Base-by-base conservation (phyloP, 2,329 filamentous ascomycete genomes). In the Cytospora chrysosperma region DNA sequence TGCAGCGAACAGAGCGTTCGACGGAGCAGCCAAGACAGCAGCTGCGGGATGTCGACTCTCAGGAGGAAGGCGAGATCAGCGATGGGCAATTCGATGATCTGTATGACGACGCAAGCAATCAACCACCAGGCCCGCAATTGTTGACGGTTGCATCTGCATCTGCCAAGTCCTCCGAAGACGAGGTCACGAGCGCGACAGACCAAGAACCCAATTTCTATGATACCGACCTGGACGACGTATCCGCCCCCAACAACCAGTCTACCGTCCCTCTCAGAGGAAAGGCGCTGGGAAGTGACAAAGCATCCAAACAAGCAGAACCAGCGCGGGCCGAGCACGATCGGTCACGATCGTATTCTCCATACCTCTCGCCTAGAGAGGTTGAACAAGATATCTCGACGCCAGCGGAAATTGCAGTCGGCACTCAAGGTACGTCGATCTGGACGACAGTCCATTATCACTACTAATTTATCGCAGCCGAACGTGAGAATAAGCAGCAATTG, bases 61-160 rank as follows among this genome's bases (percentile, higher is more conserved):
- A 75, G 28, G 91, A 95, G 70, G 91, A 96, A 70, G 91, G 90
- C 19, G 92, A 96, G 73, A 74, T 95, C 32, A 90, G 86, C 67
- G 91, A 94, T 69, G 84, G 81, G 21, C 87, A 89, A 69, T 80
- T 83, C 56, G 83, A 86, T 56, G 82, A 86, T 68, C 69, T 82
- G 2, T 86, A 86, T 65, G 82, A 85, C 30, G 58, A 66, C 40
- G 58, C 49, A 15, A 47, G 56, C 12, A 56, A 79, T 81, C 12
- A 69, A 68, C 54, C 70, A 69, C 17, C 56, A 65, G 37, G 53
- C 28, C 37, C 34, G 43, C 32, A 63, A 4, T 43, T 43, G 24
- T 30, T 47, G 43, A 40, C 53, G 10, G 26, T 40, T 47, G 49
- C 49, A 40, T 21, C 30, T 19, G 60, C 47, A 17, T 37, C 43